Percentiles rank a stretch among this genome's conserved stretches.
These are phyloP conservation scores for Yamadazyma sp. DNA, from an alignment of 1,139 yeast genomes.

Conservation along the genomic window DNA sequence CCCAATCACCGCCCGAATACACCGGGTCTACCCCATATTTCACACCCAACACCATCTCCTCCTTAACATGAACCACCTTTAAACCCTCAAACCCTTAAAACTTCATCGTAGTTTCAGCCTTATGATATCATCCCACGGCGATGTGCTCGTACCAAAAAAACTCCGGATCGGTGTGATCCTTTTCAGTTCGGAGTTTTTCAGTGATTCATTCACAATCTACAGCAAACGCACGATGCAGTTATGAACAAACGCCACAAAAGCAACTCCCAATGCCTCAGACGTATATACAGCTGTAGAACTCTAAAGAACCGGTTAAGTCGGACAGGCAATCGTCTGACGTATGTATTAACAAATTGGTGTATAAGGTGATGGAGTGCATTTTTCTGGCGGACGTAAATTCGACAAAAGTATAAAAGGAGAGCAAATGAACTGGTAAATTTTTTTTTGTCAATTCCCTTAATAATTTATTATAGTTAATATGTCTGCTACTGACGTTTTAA, in stretches of 20 bases:
- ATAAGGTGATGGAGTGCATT: slow-evolving; percentile 11
- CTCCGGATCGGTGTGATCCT: slow-evolving; percentile 26
- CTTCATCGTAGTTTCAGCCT: too few species aligned
- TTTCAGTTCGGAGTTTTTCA: slow-evolving; percentile 10
- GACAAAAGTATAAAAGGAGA: slow-evolving; percentile 10
- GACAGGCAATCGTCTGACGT: not conserved
- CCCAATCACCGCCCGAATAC: not conserved
- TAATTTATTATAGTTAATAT: slow-evolving; percentile 15
- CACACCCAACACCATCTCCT: not conserved
- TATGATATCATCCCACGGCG: slow-evolving; percentile 9
- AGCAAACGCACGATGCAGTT: not conserved
- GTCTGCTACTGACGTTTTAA: slow-evolving; percentile 64
- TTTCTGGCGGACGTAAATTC: slow-evolving; percentile 1
- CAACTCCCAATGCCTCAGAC: too few species aligned
- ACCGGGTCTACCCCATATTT: slow-evolving; percentile 3
- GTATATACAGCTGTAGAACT: too few species aligned
- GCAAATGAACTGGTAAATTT: slow-evolving; percentile 6
- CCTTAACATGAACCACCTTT: too few species aligned
- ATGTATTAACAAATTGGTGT: not conserved
- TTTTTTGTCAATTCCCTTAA: not conserved
- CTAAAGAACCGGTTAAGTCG: too few species aligned
- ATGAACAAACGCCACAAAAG: too few species aligned
- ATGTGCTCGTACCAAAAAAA: slow-evolving; percentile 6
- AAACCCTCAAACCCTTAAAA: too few species aligned
- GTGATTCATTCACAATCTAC: not conserved